Evolutionary conservation across 495 filamentous ascomycete species (phyloP), one percentile per base, ranked within the genome.

Genomic region (Schizothecium vesticola): DNA sequence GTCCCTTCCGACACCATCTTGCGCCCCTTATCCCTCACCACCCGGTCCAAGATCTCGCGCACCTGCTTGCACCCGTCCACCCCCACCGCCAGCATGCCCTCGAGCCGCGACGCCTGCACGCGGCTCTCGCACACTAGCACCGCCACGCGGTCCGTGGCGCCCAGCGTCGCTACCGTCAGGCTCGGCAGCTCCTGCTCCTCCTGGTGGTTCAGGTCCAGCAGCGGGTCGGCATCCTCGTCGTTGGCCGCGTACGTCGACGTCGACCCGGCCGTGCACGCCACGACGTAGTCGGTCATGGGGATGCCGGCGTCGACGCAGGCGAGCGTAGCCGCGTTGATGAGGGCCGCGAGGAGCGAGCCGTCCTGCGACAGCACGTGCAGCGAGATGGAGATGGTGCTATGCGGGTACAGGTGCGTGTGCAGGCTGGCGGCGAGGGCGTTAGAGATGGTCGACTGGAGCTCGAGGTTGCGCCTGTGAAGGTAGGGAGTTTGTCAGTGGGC

Each of bases 261-360:
- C 71, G 90, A 90, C 19, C 92, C 95, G 1, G 90, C 88, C 11
- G 93, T 96, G 78, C 92, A 96, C 12, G 93, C 92, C n/a, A 86
- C 86, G 0, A 98, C 84, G 73, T 97, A 94, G 73, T 95, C 92
- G 3, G 86, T 84, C 93, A 97, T 97, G 43, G 96, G 95, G 26
- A 99, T 87, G 29, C 95, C 95, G 3, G 96, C 96, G 75, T 98
- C 95, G 60, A 97, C 88, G 23, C 97, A 88, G 0, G 96, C 95
- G 13, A 99, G 86, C 0, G 94, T 97, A 0, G 91, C 89, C 11
- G 95, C 96, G 72, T 99, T 99, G 71, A 97, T 83, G 21, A 91
- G 92, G 0, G 92, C 87, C 1, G 96, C 93, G 28, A 99, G 89
- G 0, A 99, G 83, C 3, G 91, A 92, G 31, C 95, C 95, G 80